phyloP scores from a whole-genome alignment of 169 alveolate species.

The Eimeria sp. region DNA sequence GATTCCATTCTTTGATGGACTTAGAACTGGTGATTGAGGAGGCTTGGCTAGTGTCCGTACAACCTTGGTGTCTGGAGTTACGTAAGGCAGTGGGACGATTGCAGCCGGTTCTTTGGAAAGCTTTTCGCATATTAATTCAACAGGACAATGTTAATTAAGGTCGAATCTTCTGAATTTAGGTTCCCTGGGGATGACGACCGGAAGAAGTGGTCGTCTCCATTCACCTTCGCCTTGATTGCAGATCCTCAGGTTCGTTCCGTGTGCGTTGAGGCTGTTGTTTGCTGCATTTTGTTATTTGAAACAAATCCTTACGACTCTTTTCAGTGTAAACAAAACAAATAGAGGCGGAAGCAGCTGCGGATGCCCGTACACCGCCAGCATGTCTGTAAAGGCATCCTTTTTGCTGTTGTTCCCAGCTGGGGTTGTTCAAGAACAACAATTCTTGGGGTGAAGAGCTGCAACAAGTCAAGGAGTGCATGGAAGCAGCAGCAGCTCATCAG shows the following conservation, averaged over 20 bases:
- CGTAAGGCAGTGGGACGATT: no score
- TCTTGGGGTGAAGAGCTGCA: constrained; percentile 62
- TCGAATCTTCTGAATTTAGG: not conserved
- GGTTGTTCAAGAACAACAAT: constrained; percentile 31
- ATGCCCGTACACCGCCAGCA: not conserved
- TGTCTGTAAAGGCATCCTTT: not conserved
- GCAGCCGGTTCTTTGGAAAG: no score
- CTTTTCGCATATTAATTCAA: not conserved
- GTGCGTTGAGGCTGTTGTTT: not conserved
- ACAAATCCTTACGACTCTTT: not conserved
- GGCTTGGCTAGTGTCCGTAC: no score
- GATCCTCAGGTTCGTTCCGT: constrained; percentile 38
- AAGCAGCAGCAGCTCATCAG: not conserved
- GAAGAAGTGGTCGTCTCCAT: not conserved
- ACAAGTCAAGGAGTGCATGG: constrained; percentile 26
- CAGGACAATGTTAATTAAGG: constrained; percentile 14
- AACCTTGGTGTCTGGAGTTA: no score
- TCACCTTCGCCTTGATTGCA: constrained; percentile 43
- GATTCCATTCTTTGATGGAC: no score
- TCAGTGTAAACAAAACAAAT: not conserved
- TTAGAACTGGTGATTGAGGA: no score
- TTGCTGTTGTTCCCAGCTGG: not conserved
- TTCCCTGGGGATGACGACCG: not conserved
- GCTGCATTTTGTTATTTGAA: not conserved
- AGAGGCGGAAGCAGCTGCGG: not conserved